These are phyloP conservation scores for Teratosphaeria destructans DNA, from an alignment of 2,329 filamentous ascomycete genomes.

Conservation along the genomic window DNA sequence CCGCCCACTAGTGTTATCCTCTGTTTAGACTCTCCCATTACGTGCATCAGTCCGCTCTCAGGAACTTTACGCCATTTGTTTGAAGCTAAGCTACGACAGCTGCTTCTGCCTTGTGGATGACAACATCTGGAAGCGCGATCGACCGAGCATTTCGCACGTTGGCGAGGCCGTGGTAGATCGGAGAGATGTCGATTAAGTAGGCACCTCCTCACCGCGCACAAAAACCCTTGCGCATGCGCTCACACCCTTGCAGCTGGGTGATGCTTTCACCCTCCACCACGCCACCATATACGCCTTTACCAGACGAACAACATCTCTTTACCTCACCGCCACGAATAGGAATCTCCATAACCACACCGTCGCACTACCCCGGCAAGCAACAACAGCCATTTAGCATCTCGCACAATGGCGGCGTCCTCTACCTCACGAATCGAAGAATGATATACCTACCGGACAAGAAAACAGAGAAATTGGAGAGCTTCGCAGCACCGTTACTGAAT, in stretches of 20 bases:
- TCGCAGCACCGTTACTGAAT: slow-evolving; percentile 79
- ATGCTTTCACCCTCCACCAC: slow-evolving; percentile 59
- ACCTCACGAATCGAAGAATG: slow-evolving; percentile 46
- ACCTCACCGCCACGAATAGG: slow-evolving; percentile 70
- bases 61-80: neutral
- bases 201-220: neutral
- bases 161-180: neutral
- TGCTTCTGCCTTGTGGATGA: neutral
- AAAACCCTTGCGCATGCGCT: slow-evolving; percentile 7
- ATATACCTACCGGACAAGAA: slow-evolving; percentile 73
- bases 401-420: slow-evolving; percentile 14
- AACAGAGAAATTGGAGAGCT: slow-evolving; percentile 65
- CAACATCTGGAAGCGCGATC: neutral
- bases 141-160: neutral
- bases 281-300: slow-evolving; percentile 64
- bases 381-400: slow-evolving; percentile 24
- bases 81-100: neutral
- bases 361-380: slow-evolving; percentile 56
- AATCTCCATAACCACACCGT: slow-evolving; percentile 47
- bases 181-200: slow-evolving; percentile 10
- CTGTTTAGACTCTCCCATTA: neutral
- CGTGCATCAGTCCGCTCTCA: neutral
- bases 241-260: slow-evolving; percentile 58
- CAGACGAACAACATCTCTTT: slow-evolving; percentile 71
- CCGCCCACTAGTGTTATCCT: neutral